Evolutionary conservation across 306 rosid species (phyloP), one percentile per base, ranked within the genome.

Genomic region (Alnus glutinosa): DNA sequence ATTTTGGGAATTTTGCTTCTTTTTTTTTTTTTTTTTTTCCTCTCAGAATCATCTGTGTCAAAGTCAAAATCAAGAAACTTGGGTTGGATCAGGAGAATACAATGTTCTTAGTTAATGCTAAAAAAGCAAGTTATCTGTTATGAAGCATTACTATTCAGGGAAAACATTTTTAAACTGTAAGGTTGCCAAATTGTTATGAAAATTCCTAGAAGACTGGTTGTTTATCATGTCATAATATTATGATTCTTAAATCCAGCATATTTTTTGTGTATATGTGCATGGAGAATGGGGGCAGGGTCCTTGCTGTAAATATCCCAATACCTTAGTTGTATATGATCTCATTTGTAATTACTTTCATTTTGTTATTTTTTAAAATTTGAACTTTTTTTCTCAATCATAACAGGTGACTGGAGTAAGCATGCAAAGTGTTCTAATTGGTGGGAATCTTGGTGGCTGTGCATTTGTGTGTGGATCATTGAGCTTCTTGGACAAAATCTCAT

Each of bases 401-500:
- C 82, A 95, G 98, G 98, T 95, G 74, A 89, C 98, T 12, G 98
- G 92, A 62, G 79, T 91, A 78, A 88, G 98, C 85, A 95, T 95
- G 98, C 98, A 94, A 74, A 94, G 90, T 71, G 75, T 90, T 82
- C 90, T 94, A 64, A 90, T 94, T 63, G 97, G 92, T 70, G 86
- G 69, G 78, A 89, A 89, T 83, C 93, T 94, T 73, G 91, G 93
- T 85, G 98, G 98, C 30, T 94, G 98, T 85, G 98, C 98, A 73
- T 92, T 94, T 89, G 98, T 94, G 77, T 84, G 97, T 78, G 98
- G 98, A 75, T 95, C 98, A 28, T 85, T 95, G 81, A 92, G 98
- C 90, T 95, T 95, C 91, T 62, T 91, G 85, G 98, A 95, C 80
- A 95, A 95, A 88, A 92, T 95, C 9, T 89, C 92, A 18, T 95